Evolutionary conservation across 805 yeast genomes (phyloP), one percentile per base, ranked within the genome.

Genomic region (Yarrowia sp.): DNA sequence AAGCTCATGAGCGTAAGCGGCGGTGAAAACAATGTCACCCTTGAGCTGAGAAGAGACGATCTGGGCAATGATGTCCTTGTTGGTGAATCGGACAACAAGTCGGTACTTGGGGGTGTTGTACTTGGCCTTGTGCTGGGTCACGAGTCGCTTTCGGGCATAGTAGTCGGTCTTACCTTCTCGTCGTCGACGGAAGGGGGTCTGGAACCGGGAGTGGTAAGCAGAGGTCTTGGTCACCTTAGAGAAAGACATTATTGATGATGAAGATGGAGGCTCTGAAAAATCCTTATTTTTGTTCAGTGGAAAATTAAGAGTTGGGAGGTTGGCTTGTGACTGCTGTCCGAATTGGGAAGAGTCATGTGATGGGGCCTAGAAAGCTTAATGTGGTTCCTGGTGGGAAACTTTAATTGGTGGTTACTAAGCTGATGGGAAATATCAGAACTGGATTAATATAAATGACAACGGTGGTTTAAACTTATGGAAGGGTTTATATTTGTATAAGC

Each of bases 141-240:
- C 95, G 79, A 95, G 86, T 86, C 98, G 92, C 96, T 95, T 95
- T 88, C 99, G 92, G 82, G 95, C 97, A 88, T 92, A 95, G 96
- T 92, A 95, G 83, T 95, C 99, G 80, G 99, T 95, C 88, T 95
- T 95, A 85, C 99, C 99, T 85, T 95, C 98, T 81, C 96, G 90
- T 89, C 99, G 90, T 88, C 99, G 92, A 84, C 99, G 92, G 97
- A 92, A 95, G 73, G 98, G 98, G 81, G 99, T 95, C 86, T 95
- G 99, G 96, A 87, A 95, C 82, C 99, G 92, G 79, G 98, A 92
- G 86, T 86, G 90, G 93, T 95, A 95, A 74, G 98, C 93, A 78
- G 96, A 87, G 79, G 85, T 82, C 87, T 92, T 91, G 73, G 81
- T 76, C 72, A 79, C 76, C 78, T 84, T 85, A 76, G 81, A 81